Base-by-base conservation (phyloP, 202 grass and related monocot species). In the Panicum virgatum region DNA sequence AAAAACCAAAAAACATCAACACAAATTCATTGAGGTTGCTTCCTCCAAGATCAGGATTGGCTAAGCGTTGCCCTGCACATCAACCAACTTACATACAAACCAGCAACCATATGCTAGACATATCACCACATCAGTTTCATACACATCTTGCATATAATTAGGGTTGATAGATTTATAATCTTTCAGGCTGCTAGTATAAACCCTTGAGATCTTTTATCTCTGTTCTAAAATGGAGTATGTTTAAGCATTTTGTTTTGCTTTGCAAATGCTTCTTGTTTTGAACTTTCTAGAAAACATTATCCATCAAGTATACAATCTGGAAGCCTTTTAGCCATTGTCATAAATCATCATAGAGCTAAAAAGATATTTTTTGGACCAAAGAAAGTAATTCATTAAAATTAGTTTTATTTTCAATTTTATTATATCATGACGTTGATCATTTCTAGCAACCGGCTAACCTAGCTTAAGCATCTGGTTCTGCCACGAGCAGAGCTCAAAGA, bases 11-110 rank as follows among this genome's bases (percentile, higher is more conserved):
- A 56, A 69, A 29, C 56, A 44, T 0, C 20, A 65, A 75, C 52
- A 66, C 2, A 83, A 76, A 58, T 30, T 52, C 61, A 83, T 27
- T 42, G 6, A 70, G 37, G 50, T 44, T 23, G 38, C 65, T 68
- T 56, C 51, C 52, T 60, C 38, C 37, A 32, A 59, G 12, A 39
- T 9, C 19, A 65, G 18, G 34, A 66, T 11, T 61, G 26, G 25
- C 26, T 30, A 5, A 57, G 54, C 1, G 4, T 12, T 13, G 10
- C 20, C 19, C 52, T 30, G 13, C 57, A 60, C 34, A 64, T 38
- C 39, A 65, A 39, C 8, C 34, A 62, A 15, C 29, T 8, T 19
- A 37, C 15, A 37, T 64, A 65, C 34, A 65, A 65, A 65, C 32
- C 20, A 2, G 62, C 18, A 3, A 66, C 3, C 18, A 5, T 66